Base-by-base conservation (phyloP, 23 red algal species). In the Agarophyton chilense region DNA sequence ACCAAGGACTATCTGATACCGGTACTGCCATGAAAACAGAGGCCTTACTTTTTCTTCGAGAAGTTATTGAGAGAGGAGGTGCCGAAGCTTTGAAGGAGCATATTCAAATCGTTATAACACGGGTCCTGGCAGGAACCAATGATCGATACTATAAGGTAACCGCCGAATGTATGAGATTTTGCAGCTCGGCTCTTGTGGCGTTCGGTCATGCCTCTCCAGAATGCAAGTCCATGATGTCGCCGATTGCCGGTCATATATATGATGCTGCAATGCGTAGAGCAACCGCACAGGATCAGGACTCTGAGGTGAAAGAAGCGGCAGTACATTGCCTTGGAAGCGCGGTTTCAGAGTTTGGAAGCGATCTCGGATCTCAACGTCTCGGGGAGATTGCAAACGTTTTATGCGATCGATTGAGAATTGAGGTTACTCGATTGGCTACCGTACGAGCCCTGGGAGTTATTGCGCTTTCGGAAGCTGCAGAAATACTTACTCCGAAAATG, bases 131-230 rank as follows among this genome's bases (percentile, higher is more conserved):
- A 13, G 84, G 72, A 12, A 74, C 86, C 26, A 84, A 90, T 45
- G 93, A 95, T 77, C 86, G 86, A 7, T 95, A 92, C 41, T 95
- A 95, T 67, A 95, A 95, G 66, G 81, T 95, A 19, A 91, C 93
- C 16, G 76, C 93, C 10, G 87, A 95, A 47, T 84, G 85, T 53
- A 60, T 95, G 52, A 84, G 86, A 51, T 81, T 89, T 36, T 82
- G 83, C 52, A 84, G 44, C 31, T 78, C 65, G 40, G 41, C 77
- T 16, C 35, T 95, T 31, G 29, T 66, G 60, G 54, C 92, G 57
- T 90, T 86, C 60, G 85, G 86, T 54, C 74, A 28, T 10, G 51
- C 85, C 12, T 46, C 82, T 36, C 32, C 90, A 12, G 90, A 71
- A 54, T 71, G 38, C 31, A 78, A 73, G 52, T 38, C 52, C 4